Percentiles rank a stretch among this genome's conserved stretches.
Evolutionary conservation across 352 stramenopile genomes (phyloP).

Genomic region (Blastocystis sp.): DNA sequence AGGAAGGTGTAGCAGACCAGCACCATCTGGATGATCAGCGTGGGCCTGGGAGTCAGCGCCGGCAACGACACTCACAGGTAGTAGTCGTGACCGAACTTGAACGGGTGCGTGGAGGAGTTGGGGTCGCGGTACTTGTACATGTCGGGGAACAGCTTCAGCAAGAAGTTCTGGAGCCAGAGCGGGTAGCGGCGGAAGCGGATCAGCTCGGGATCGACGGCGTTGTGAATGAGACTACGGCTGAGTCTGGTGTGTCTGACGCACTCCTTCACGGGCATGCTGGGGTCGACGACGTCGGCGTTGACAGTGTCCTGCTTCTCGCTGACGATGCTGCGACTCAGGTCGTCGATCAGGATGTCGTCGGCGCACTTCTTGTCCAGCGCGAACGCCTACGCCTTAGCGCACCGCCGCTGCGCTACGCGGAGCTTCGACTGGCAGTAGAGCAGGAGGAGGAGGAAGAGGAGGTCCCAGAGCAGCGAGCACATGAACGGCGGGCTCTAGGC

Average conservation of each 20-base stretch:
- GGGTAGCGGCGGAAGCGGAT: conserved; percentile 59
- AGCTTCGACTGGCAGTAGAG: conserved; percentile 10
- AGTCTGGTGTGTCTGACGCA: not conserved
- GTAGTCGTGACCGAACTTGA: conserved; percentile 64
- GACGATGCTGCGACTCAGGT: not conserved
- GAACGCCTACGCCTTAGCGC: not conserved
- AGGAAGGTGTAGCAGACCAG: conserved; percentile 39
- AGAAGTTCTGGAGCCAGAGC: conserved; percentile 19
- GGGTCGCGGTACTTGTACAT: conserved; percentile 31
- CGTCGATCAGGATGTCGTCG: conserved; percentile 13
- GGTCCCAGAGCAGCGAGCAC: conserved; percentile 47
- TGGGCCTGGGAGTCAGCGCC: not conserved
- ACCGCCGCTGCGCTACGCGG: not conserved
- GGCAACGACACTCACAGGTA: not conserved
- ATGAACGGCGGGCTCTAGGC: conserved; percentile 18
- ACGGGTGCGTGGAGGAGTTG: conserved; percentile 21
- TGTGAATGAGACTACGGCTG: conserved; percentile 57
- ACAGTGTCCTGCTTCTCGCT: conserved; percentile 7
- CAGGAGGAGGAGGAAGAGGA: conserved; percentile 52
- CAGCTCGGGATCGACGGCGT: not conserved
- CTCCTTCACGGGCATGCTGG: conserved; percentile 59
- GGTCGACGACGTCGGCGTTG: conserved; percentile 21
- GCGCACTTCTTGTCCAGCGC: conserved; percentile 33
- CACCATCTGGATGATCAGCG: conserved; percentile 38
- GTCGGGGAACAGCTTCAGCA: conserved; percentile 59